Base-by-base conservation (phyloP, 1,284 basidiomycete species). In the Exobasidium cylindrosporum region DNA sequence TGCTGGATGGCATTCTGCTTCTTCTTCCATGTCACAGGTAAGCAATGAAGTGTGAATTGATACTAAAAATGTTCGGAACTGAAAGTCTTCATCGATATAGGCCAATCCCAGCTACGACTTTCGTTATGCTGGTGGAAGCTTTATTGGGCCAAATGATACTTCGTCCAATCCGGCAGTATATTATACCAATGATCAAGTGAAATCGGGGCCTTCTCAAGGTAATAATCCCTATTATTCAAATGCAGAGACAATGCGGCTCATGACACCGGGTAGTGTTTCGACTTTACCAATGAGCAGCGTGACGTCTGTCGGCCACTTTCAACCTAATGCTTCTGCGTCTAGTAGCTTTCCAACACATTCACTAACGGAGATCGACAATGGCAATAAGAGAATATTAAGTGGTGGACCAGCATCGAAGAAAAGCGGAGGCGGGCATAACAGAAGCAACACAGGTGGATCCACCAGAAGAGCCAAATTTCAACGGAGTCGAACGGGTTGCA, bases 381-480 rank as follows among this genome's bases (percentile, higher is more conserved):
- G 47, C 47, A 50, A 24, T 50, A 24, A 23, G n/a, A n/a, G n/a
- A n/a, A n/a, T n/a, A n/a, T n/a, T n/a, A n/a, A n/a, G n/a, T n/a
- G n/a, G n/a, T n/a, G 4, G n/a, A 28, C 47, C 17, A 50, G 13
- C 5, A 4, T 21, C 26, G 3, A 50, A 50, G 26, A 50, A 13
- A 13, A 50, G 26, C n/a, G 17, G 43, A 4, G 17, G 17, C 23
- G 14, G 21, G 4, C 21, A 24, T 2, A 24, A 24, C 47, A 28
- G 47, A 24, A 28, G 21, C 26, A 50, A 21, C 21, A 29, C 68
- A 7, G 17, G 35, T 40, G 70, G 73, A 23, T 63, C 71, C 13
- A 66, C 64, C 24, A 65, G 74, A 24, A 60, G 70, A 29, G 64
- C 66, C 55, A 76, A 76, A 57, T 76, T 76, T 69, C 74, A 68